A percentile compares a stretch with the other conserved stretches of the same genome.
phyloP scores from a whole-genome alignment of 345 rosid species.

The Ceriops tagal region DNA sequence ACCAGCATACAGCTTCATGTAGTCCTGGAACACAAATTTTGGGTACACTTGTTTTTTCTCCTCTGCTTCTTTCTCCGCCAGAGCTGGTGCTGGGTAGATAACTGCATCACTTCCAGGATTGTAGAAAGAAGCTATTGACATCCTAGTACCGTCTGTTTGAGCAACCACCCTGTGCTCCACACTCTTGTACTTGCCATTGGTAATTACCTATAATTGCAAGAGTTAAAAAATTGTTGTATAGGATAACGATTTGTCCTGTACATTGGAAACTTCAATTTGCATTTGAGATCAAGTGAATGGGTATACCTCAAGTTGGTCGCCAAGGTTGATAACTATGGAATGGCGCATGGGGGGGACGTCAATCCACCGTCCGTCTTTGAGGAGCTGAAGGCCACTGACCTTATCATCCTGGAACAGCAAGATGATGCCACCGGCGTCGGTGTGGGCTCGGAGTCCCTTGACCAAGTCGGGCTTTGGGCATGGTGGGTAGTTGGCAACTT shows the following conservation, averaged over 20 bases:
- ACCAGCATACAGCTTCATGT: conserved; percentile 74
- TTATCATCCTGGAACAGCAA: conserved; percentile 79
- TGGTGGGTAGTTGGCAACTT: conserved; percentile 93
- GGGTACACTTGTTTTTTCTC: conserved; percentile 53
- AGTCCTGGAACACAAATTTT: conserved; percentile 80
- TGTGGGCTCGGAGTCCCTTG: conserved; percentile 92
- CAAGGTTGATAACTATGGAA: conserved; percentile 90
- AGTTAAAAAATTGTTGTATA: not conserved
- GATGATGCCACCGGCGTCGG: conserved; percentile 94
- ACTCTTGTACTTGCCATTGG: conserved; percentile 92
- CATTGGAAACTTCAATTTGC: not conserved
- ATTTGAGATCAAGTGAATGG: not conserved
- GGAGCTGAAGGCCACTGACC: conserved; percentile 93
- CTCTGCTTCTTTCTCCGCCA: conserved; percentile 48
- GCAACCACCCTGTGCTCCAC: conserved; percentile 81
- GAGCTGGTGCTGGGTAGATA: conserved; percentile 67
- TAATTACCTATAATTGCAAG: conserved; percentile 50
- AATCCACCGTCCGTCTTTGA: conserved; percentile 81
- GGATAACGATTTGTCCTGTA: not conserved
- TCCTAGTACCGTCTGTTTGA: conserved; percentile 65
- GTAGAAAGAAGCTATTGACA: conserved; percentile 94
- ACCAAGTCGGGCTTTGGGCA: conserved; percentile 85
- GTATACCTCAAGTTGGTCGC: conserved; percentile 86
- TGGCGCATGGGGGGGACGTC: conserved; percentile 95
- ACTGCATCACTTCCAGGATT: conserved; percentile 88